Conservation (phyloP, 306 rosid species). For the Quercus rubra region DNA sequence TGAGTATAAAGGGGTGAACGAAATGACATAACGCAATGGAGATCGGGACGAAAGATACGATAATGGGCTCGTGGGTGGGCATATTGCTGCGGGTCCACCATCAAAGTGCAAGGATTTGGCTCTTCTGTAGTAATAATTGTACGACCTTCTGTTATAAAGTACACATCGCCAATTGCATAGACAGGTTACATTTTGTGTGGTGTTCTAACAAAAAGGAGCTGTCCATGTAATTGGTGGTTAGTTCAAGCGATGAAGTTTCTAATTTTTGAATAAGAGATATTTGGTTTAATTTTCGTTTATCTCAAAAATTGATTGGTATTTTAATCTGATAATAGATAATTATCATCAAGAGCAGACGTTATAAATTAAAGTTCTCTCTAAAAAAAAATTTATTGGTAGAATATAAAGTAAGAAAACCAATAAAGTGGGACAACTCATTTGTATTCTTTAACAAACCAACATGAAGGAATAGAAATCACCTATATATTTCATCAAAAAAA, state of each 20-base stretch:
- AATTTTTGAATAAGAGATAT: rapidly evolving
- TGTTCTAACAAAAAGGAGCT: too few species aligned
- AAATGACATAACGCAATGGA: neutral
- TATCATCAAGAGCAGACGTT: rapidly evolving
- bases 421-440: too few species aligned
- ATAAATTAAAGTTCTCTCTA: too few species aligned
- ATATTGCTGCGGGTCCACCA: neutral
- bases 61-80: neutral
- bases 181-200: neutral
- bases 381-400: too few species aligned
- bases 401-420: too few species aligned
- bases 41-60: neutral
- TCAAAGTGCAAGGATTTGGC: neutral
- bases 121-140: neutral
- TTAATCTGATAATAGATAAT: rapidly evolving
- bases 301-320: rapidly evolving
- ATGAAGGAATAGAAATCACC: too few species aligned
- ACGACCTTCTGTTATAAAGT: neutral
- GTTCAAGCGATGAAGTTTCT: too few species aligned
- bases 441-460: too few species aligned
- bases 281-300: rapidly evolving
- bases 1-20: neutral
- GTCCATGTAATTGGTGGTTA: too few species aligned
- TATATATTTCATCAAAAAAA: too few species aligned
- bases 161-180: neutral